These are phyloP conservation scores for Aureobasidium sp. DNA, from an alignment of 2,329 filamentous ascomycete species.

Conservation along the genomic window DNA sequence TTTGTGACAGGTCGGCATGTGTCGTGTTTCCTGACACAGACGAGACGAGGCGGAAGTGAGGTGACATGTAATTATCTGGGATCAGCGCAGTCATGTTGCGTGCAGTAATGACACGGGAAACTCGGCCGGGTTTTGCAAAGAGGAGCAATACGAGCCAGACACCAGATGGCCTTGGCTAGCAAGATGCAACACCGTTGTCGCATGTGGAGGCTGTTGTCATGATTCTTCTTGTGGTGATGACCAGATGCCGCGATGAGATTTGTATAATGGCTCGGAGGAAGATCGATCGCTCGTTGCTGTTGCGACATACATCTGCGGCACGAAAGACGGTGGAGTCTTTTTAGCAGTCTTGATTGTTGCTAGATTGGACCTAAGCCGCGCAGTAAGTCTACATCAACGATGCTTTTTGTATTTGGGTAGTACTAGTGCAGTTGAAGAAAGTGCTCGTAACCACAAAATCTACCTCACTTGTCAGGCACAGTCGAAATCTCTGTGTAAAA, in stretches of 20 bases:
- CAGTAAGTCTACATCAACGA: background rate
- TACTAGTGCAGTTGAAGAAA: background rate
- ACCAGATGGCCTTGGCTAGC: background rate
- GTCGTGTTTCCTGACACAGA: background rate
- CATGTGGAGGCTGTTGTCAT: background rate
- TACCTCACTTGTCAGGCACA: background rate
- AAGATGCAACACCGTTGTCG: background rate
- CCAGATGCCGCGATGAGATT: background rate
- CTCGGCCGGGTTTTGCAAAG: constrained; percentile 3
- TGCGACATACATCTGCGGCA: background rate
- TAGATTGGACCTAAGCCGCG: background rate
- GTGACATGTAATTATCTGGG: background rate
- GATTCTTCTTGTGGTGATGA: background rate
- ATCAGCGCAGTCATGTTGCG: background rate
- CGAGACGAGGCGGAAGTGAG: background rate
- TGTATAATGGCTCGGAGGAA: background rate
- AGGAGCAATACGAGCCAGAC: background rate
- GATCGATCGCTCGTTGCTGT: constrained; percentile 2
- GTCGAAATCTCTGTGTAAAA: background rate
- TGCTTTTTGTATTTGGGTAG: background rate
- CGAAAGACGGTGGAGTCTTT: background rate
- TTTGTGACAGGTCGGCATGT: background rate
- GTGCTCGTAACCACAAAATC: background rate
- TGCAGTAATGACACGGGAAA: background rate
- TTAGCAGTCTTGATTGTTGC: background rate